These are phyloP conservation scores for Trichothecium sympodiale DNA, from an alignment of 2,329 filamentous ascomycete species.

Conservation along the genomic window DNA sequence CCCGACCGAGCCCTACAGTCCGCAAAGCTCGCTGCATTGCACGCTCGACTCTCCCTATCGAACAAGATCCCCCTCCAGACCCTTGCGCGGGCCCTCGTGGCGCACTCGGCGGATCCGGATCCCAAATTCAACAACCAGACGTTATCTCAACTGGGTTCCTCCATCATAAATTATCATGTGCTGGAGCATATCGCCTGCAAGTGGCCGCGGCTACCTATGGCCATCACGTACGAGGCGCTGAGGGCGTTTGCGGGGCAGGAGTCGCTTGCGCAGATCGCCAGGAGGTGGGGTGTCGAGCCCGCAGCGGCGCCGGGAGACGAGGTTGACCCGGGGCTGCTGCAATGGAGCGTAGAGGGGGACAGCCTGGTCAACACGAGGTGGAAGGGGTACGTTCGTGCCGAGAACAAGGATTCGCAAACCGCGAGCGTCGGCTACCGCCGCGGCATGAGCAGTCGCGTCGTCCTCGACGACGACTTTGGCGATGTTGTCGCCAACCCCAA, in stretches of 20 bases:
- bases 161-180: constrained; percentile 80
- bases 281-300: constrained; percentile 83
- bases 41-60: constrained; percentile 77
- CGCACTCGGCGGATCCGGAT: constrained; percentile 72
- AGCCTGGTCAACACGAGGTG: constrained; percentile 35
- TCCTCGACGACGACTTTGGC: constrained; percentile 79
- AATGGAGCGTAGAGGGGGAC: constrained; percentile 50
- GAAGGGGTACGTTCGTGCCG: constrained; percentile 38
- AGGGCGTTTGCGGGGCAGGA: constrained; percentile 71
- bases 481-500: constrained; percentile 27
- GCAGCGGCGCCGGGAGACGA: constrained; percentile 82
- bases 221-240: constrained; percentile 77
- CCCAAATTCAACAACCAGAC: constrained; percentile 80
- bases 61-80: constrained; percentile 74
- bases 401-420: constrained; percentile 25
- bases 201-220: constrained; percentile 83
- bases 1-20: constrained; percentile 57
- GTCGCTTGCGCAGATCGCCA: constrained; percentile 61
- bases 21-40: constrained; percentile 83
- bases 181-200: constrained; percentile 79
- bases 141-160: constrained; percentile 68
- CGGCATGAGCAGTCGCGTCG: constrained; percentile 64
- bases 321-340: constrained; percentile 83
- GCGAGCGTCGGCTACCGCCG: constrained; percentile 35
- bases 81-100: constrained; percentile 75